Evolutionary conservation across 345 rosid species (phyloP), one percentile per base, ranked within the genome.

Genomic region (Pugionium dolabratum): DNA sequence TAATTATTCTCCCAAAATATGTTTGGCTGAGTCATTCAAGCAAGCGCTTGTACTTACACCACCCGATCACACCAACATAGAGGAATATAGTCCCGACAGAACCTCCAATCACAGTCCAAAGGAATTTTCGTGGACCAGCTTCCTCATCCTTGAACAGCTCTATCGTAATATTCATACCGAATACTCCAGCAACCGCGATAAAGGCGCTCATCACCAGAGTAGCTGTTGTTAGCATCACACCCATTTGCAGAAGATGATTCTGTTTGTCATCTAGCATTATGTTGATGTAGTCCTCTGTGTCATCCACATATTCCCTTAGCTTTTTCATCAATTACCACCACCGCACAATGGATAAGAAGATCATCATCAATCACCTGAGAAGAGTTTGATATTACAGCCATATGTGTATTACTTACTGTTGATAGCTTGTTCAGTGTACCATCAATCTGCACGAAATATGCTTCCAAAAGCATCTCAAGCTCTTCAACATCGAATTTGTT

Each of bases 391-490:
- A 6, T 25, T 47, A 6, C 27, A 25, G 35, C 34, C 4, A 29
- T 40, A 2, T 6, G 49, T 30, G 33, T 27, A 5, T 57, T 50
- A 66, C 79, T 70, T 90, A 94, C 99, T 75, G 96, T 90, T 44
- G 93, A 88, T 48, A 94, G 84, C 66, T 88, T 90, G 85, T 90
- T 88, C 72, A 94, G 72, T 40, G 87, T 88, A 41, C 95, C 99
- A 74, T 94, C 99, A 54, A 90, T 81, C 62, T 88, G 99, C 59
- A 90, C 95, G 44, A 94, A 90, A 69, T 90, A 90, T n/a, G 97
- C 96, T 76, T 94, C 99, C 79, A 90, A 66, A 56, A 94, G 97
- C 99, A 90, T 94, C 71, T 90, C 99, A 30, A 94, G 94, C 75
- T 94, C 99, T 77, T 90, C 92, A 2, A 86, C 89, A 69, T 86